phyloP scores from a whole-genome alignment of 805 yeast genomes.

The fission yeast (Schizosaccharomyces pombe) region DNA sequence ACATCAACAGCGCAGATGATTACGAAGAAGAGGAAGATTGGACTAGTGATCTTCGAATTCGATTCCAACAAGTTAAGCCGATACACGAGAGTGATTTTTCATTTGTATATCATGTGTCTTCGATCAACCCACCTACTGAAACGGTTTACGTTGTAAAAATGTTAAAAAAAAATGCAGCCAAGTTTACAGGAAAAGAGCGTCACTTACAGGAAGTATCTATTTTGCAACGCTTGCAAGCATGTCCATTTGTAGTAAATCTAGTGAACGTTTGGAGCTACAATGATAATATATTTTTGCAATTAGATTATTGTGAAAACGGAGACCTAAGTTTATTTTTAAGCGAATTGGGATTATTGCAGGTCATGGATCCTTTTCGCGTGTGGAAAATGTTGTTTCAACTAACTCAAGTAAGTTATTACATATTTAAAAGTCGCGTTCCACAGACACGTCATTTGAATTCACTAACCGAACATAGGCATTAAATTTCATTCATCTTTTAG shows the following conservation, averaged over 20 bases:
- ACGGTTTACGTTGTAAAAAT: constrained; percentile 61
- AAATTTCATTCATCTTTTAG: constrained; percentile 50
- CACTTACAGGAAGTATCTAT: constrained; percentile 58
- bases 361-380: constrained; percentile 85
- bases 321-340: constrained; percentile 57
- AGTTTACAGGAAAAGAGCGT: constrained; percentile 35
- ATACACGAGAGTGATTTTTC: constrained; percentile 82
- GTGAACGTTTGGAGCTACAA: constrained; percentile 65
- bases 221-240: constrained; percentile 13
- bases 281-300: constrained; percentile 65
- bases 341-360: constrained; percentile 50
- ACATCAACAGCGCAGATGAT: neutral
- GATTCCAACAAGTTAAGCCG: neutral
- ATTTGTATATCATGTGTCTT: constrained; percentile 57
- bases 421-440: too few species aligned
- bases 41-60: neutral
- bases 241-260: constrained; percentile 50
- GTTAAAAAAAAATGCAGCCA: constrained; percentile 40
- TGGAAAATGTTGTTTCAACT: constrained; percentile 48
- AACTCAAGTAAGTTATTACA: neutral
- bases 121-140: constrained; percentile 14
- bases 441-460: too few species aligned
- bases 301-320: constrained; percentile 88
- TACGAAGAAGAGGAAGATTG: neutral
- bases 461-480: constrained; percentile 25